Evolutionary conservation across 2,329 filamentous ascomycete genomes (phyloP).

Genomic region (Cytospora leucostoma): DNA sequence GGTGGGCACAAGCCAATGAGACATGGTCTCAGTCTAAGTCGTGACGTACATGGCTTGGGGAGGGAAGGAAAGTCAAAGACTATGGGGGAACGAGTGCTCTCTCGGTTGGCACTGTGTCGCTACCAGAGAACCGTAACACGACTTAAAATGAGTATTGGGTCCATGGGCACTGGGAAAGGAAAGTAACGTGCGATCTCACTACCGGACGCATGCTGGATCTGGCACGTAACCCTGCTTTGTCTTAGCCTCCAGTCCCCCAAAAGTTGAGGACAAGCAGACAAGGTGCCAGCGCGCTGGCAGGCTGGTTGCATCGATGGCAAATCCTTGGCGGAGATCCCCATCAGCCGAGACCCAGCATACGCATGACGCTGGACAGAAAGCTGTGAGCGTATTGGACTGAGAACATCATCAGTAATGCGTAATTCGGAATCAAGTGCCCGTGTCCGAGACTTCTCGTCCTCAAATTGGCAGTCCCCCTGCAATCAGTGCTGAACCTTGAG

Average conservation of each 20-base stretch:
- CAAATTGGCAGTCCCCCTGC: constrained; percentile 4
- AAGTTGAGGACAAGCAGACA: constrained; percentile 12
- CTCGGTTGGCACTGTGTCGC: constrained; percentile 17
- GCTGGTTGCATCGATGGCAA: constrained; percentile 10
- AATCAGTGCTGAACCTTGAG: constrained; percentile 16
- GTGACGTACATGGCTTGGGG: constrained; percentile 27
- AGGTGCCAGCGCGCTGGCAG: background rate
- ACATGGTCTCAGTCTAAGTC: constrained; percentile 18
- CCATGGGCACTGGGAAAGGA: background rate
- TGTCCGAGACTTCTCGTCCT: constrained; percentile 6
- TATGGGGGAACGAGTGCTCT: constrained; percentile 1
- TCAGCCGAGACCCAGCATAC: constrained; percentile 2
- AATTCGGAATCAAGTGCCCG: background rate
- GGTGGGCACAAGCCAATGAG: constrained; percentile 19
- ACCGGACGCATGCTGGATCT: constrained; percentile 24
- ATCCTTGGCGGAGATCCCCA: constrained; percentile 15
- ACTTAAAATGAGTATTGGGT: background rate
- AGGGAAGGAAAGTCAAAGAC: constrained; percentile 15
- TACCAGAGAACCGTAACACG: background rate
- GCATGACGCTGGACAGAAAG: background rate
- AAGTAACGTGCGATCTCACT: constrained; percentile 15
- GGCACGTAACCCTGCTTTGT: constrained; percentile 13
- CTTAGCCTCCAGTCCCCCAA: constrained; percentile 6
- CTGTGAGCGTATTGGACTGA: background rate
- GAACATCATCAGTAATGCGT: background rate